Evolutionary conservation across 306 rosid genomes (phyloP).

Genomic region (Glycine latifolia): DNA sequence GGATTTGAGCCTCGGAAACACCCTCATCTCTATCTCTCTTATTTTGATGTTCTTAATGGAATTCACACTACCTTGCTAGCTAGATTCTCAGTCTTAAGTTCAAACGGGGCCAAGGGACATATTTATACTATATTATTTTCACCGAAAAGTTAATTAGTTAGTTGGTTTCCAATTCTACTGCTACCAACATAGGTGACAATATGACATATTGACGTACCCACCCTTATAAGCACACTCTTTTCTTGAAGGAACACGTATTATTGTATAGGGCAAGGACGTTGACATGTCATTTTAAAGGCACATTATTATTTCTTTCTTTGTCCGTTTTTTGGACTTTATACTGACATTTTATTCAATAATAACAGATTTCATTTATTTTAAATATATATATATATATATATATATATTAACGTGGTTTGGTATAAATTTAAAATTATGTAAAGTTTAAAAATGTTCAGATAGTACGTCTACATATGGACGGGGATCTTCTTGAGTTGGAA

Average conservation of each 20-base stretch:
- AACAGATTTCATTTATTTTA: too few species aligned
- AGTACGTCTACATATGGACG: too few species aligned
- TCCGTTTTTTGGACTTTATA: too few species aligned
- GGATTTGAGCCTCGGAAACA: conserved; percentile 54
- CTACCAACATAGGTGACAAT: conserved; percentile 38
- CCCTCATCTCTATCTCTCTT: conserved; percentile 39
- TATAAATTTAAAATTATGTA: too few species aligned
- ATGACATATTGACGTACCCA: neutral
- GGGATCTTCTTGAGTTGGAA: neutral
- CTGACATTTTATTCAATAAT: too few species aligned
- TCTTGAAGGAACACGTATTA: neutral
- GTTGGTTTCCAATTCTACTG: conserved; percentile 18
- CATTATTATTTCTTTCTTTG: too few species aligned
- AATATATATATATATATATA: too few species aligned
- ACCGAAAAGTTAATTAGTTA: neutral
- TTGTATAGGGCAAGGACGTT: neutral
- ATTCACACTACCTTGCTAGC: neutral
- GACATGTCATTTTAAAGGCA: neutral
- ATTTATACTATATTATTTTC: conserved; percentile 8
- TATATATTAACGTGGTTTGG: too few species aligned
- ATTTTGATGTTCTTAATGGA: neutral
- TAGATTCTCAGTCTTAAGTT: neutral
- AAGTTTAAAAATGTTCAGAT: too few species aligned
- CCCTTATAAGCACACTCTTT: neutral
- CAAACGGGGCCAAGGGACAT: neutral